Conservation (phyloP, 352 stramenopile species). For the Pythium dissotocum region DNA sequence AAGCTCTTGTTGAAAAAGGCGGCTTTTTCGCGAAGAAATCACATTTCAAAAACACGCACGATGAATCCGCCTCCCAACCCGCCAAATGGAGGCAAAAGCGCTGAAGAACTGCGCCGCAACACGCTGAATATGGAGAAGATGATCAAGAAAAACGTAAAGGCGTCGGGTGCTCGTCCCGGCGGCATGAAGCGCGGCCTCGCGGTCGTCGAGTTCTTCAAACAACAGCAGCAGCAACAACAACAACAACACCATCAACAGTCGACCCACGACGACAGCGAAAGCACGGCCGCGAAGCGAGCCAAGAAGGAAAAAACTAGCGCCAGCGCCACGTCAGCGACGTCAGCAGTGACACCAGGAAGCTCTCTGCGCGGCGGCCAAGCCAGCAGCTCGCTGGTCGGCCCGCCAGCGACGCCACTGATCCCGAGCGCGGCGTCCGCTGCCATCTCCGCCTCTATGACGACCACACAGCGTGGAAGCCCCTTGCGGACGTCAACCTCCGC, state of each 20-base stretch:
- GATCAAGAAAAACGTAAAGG: constrained; percentile 82
- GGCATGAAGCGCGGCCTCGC: constrained; percentile 69
- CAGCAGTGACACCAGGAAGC: neutral
- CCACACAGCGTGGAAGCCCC: constrained; percentile 17
- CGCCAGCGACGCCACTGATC: constrained; percentile 19
- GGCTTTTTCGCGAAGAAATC: neutral
- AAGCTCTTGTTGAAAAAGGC: neutral
- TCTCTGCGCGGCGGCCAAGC: constrained; percentile 4
- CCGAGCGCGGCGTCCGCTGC: constrained; percentile 1
- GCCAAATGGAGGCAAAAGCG: constrained; percentile 20
- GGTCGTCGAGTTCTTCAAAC: constrained; percentile 76
- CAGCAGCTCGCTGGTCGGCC: constrained; percentile 18
- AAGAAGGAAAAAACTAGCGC: constrained; percentile 15
- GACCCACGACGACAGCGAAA: neutral
- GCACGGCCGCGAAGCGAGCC: neutral
- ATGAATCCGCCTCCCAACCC: constrained; percentile 17
- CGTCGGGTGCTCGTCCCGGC: constrained; percentile 37
- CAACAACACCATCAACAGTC: constrained; percentile 19
- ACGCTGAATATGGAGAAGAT: constrained; percentile 85
- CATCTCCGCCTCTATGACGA: neutral
- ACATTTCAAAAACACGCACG: neutral
- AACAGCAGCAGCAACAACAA: constrained; percentile 55
- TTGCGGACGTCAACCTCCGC: constrained; percentile 9
- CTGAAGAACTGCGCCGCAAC: constrained; percentile 59
- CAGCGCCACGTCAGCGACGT: neutral